Evolutionary conservation across 176 grass and related monocot species (phyloP), one percentile per base, ranked within the genome.

Genomic region (Rhynchospora breviuscula): DNA sequence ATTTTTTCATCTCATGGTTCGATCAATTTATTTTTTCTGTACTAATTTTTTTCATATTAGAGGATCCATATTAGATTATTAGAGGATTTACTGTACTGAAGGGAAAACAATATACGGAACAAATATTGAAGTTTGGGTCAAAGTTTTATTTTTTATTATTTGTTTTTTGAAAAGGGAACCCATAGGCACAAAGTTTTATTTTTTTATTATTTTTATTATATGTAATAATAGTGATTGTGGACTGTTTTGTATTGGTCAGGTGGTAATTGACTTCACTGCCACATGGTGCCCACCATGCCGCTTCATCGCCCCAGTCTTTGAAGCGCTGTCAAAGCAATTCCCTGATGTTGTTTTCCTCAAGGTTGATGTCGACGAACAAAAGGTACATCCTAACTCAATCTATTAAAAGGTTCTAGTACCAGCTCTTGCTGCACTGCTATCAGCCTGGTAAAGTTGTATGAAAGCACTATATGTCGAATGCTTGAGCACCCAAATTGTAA

Each of bases 201-300:
- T 9, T 29, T 6, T 59, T 59, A 40, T 40, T 40, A 5, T 40
- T 35, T 56, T 15, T 1, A 26, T 19, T 53, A 23, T 53, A 23
- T 4, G 2, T 40, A 47, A 31, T 58, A 26, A 51, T 83, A 29
- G 6, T 69, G 19, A 59, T 17, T 45, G 15, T 48, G 18, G 3
- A 66, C 10, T 47, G 10, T 68, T 57, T 43, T 26, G 25, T 45
- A 5, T 72, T 10, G 43, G 25, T 26, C 4, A 89, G 87, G 74
- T 89, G 45, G 87, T 89, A 49, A 85, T 89, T 62, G 88, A 90
- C 53, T 90, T 90, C 71, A 84, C 88, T 22, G 88, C 88, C 21
- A 63, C 85, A 14, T 90, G 88, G 88, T 90, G 88, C 53, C 84
- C 84, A 19, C 88, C 88, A 17, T 90, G 88, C 85, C 88, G 85